phyloP scores from a whole-genome alignment of 108 stramenopile genomes.

The Poteriospumella lacustris region DNA sequence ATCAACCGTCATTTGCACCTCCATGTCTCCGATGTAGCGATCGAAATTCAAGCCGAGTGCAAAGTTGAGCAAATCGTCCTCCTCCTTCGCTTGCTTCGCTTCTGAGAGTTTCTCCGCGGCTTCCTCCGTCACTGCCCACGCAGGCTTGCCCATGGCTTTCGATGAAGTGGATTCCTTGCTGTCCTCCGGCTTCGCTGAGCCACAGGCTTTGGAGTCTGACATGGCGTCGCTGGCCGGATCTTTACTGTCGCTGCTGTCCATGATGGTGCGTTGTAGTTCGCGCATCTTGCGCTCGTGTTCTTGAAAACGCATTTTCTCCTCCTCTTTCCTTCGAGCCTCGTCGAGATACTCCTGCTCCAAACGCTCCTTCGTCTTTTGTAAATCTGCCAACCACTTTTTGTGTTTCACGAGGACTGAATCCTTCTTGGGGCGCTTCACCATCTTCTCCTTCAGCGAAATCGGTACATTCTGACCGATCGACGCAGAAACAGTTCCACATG shows the following conservation, averaged over 20 bases:
- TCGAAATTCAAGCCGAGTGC: conserved; percentile 69
- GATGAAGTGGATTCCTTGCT: too few species aligned
- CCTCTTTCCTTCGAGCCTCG: neutral
- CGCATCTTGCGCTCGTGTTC: conserved; percentile 14
- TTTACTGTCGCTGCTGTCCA: too few species aligned
- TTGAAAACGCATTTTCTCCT: neutral
- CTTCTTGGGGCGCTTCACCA: conserved; percentile 6
- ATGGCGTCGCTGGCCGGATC: too few species aligned
- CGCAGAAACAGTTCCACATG: conserved; percentile 1
- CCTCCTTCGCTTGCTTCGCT: conserved; percentile 49
- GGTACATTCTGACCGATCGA: neutral
- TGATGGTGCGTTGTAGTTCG: too few species aligned
- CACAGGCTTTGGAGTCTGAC: too few species aligned
- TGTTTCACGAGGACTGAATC: conserved; percentile 19
- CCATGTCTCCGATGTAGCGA: conserved; percentile 66
- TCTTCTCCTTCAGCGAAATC: neutral
- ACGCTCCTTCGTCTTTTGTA: conserved; percentile 19
- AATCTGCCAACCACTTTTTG: conserved; percentile 26
- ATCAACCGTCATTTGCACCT: conserved; percentile 56
- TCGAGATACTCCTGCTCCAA: neutral
- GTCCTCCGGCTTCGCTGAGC: too few species aligned
- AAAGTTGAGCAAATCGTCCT: conserved; percentile 67
- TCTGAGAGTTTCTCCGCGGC: conserved; percentile 43
- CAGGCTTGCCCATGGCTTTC: too few species aligned
- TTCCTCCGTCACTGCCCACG: conserved; percentile 70